phyloP scores from a whole-genome alignment of 108 stramenopile species.

The Nannochloropsis oceanica region DNA sequence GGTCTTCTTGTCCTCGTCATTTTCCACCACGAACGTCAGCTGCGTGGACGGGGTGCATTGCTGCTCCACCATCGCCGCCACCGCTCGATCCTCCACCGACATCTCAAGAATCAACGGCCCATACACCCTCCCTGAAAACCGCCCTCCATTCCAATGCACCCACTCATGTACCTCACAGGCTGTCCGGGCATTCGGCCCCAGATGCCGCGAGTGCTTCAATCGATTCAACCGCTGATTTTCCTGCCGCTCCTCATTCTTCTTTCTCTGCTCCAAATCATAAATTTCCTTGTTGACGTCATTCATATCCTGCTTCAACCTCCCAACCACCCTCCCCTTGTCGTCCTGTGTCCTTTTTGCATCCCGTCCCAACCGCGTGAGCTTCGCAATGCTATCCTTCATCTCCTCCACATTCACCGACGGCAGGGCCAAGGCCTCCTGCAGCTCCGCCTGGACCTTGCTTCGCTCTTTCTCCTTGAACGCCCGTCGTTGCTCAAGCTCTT shows the following conservation, averaged over 20 bases:
- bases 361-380: neutral
- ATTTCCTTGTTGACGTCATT: neutral
- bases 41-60: neutral
- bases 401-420: neutral
- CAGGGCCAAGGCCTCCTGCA: neutral
- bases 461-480: neutral
- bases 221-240: neutral
- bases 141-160: conserved; percentile 4
- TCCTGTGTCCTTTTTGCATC: neutral
- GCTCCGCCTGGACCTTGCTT: neutral
- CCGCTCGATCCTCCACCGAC: neutral
- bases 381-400: neutral
- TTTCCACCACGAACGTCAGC: neutral
- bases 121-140: conserved; percentile 5
- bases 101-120: conserved; percentile 27
- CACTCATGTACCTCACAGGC: conserved; percentile 2
- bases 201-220: neutral
- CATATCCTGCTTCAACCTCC: neutral
- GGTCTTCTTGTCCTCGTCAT: neutral
- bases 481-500: neutral
- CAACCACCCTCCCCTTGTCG: neutral
- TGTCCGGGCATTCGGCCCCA: neutral
- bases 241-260: neutral
- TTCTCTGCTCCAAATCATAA: conserved; percentile 1
- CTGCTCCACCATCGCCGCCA: neutral